Conservation (phyloP, 306 rosid species). For the Begonia peltatifolia region DNA sequence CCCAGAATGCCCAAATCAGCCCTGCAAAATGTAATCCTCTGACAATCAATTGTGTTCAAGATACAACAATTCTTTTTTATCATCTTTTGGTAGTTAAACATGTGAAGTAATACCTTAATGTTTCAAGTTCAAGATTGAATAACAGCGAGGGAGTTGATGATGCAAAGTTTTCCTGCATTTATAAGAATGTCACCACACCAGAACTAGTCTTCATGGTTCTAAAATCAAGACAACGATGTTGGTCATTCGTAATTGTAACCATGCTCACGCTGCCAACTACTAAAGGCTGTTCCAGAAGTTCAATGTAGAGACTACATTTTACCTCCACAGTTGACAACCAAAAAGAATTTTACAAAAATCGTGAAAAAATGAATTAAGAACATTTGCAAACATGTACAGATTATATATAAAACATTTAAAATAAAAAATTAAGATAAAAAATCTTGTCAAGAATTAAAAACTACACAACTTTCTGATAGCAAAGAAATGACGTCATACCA, state of each 20-base stretch:
- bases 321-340: too few relatives aligned
- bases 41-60: slow-evolving; percentile 13
- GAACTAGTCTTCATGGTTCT: too few relatives aligned
- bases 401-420: neutral
- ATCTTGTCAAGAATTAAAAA: neutral
- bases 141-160: slow-evolving; percentile 59
- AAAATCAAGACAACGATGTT: too few relatives aligned
- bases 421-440: neutral
- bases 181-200: too few relatives aligned
- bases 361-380: neutral
- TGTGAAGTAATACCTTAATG: slow-evolving; percentile 47
- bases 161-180: slow-evolving; percentile 78
- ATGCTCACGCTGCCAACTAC: too few relatives aligned
- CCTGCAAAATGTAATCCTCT: slow-evolving; percentile 44
- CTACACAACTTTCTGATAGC: slow-evolving; percentile 15
- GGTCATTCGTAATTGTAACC: too few relatives aligned
- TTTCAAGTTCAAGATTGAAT: slow-evolving; percentile 90
- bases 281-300: too few relatives aligned
- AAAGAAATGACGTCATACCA: slow-evolving; percentile 48
- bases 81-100: slow-evolving; percentile 9
- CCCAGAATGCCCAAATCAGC: slow-evolving; percentile 96
- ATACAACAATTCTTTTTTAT: slow-evolving; percentile 2
- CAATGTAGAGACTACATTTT: too few relatives aligned
- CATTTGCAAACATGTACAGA: neutral
- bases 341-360: neutral